Conservation (phyloP, 1,284 basidiomycete species). For the Mycena citricolor region DNA sequence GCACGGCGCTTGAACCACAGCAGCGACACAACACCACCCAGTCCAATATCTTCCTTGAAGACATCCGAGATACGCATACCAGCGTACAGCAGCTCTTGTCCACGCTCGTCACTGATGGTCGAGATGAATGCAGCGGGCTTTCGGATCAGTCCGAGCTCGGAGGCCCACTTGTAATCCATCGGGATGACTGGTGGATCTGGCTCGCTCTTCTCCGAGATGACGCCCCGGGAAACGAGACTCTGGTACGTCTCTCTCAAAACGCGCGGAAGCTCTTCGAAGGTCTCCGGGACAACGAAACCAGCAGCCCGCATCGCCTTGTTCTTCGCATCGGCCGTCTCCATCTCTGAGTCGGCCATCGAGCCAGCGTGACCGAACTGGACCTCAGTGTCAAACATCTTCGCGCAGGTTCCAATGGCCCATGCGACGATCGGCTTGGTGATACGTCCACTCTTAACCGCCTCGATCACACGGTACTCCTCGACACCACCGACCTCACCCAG, state of each 20-base stretch:
- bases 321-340: slow-evolving; percentile 98
- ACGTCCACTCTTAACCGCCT: slow-evolving; percentile 90
- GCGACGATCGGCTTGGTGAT: slow-evolving; percentile 99
- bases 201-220: slow-evolving; percentile 76
- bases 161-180: slow-evolving; percentile 99
- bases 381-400: slow-evolving; percentile 99
- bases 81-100: slow-evolving; percentile 96
- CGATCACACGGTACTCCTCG: slow-evolving; percentile 99
- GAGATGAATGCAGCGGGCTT: slow-evolving; percentile 99
- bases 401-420: slow-evolving; percentile 99
- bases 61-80: slow-evolving; percentile 99
- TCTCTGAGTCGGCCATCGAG: slow-evolving; percentile 95
- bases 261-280: slow-evolving; percentile 93
- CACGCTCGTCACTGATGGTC: slow-evolving; percentile 99
- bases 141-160: slow-evolving; percentile 96
- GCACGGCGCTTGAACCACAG: slow-evolving; percentile 96
- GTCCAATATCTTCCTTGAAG: slow-evolving; percentile 96
- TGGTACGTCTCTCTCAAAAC: slow-evolving; percentile 88
- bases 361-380: slow-evolving; percentile 99
- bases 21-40: slow-evolving; percentile 95
- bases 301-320: slow-evolving; percentile 94
- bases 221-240: slow-evolving; percentile 71
- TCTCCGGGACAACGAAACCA: slow-evolving; percentile 96
- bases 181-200: slow-evolving; percentile 93
- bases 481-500: slow-evolving; percentile 99